Evolutionary conservation across 2,329 filamentous ascomycete genomes (phyloP).

Genomic region (Hypoxylon sp.): DNA sequence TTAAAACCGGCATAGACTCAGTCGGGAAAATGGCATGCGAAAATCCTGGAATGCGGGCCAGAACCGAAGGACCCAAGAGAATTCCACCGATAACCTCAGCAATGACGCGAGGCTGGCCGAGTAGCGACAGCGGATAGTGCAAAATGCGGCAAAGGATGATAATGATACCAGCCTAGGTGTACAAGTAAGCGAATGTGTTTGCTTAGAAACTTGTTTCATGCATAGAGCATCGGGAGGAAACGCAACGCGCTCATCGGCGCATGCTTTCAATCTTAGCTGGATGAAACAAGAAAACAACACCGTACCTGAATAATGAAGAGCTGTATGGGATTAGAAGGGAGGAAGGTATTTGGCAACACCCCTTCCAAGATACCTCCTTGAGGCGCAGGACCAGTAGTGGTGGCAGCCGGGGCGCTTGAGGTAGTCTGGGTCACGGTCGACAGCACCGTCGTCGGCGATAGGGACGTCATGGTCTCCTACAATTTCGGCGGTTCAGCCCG

Average conservation of each 20-base stretch:
- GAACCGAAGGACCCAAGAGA: slow-evolving; percentile 79
- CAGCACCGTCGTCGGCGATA: slow-evolving; percentile 44
- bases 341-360: slow-evolving; percentile 77
- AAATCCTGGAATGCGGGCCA: slow-evolving; percentile 81
- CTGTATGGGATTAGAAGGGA: slow-evolving; percentile 79
- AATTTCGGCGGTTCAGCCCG: slow-evolving; percentile 18
- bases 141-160: slow-evolving; percentile 80
- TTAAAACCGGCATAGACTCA: slow-evolving; percentile 76
- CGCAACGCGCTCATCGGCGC: neutral
- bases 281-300: neutral
- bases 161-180: slow-evolving; percentile 74
- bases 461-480: slow-evolving; percentile 43
- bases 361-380: slow-evolving; percentile 79
- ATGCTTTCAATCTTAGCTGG: neutral
- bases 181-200: slow-evolving; percentile 23
- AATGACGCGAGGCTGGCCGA: slow-evolving; percentile 82
- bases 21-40: slow-evolving; percentile 76
- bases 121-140: slow-evolving; percentile 78
- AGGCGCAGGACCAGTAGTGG: slow-evolving; percentile 55
- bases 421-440: slow-evolving; percentile 47
- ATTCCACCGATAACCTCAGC: slow-evolving; percentile 84
- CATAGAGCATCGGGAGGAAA: neutral
- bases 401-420: slow-evolving; percentile 50
- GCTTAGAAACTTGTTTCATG: neutral
- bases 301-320: slow-evolving; percentile 81